Evolutionary conservation across 352 stramenopile species (phyloP), one percentile per base, ranked within the genome.

Genomic region (Pythium guiyangense): DNA sequence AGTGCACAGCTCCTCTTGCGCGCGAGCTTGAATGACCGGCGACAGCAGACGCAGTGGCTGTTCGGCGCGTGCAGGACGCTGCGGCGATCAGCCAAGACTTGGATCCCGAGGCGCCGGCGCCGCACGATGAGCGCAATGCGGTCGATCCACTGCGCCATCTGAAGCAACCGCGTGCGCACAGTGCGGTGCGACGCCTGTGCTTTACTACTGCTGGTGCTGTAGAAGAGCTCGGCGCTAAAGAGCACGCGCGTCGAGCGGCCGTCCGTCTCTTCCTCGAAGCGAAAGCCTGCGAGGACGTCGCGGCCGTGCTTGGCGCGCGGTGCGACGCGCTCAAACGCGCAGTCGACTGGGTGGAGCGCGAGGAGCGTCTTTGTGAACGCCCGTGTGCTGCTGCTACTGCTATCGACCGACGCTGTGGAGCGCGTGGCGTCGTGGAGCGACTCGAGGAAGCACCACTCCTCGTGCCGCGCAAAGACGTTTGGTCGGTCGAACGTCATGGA

Each of bases 361-460:
- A 69, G 54, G 1, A 80, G 56, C 0, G 71, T 80, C 55, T 67
- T 66, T 6, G 62, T 67, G 53, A 80, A 74, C 26, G 25, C 31
- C 14, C 9, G 31, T 18, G 43, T 2, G 22, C n/a, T 54, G 25
- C 5, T 27, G 9, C 26, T n/a, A n/a, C n/a, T n/a, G n/a, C n/a
- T n/a, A n/a, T n/a, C n/a, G n/a, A n/a, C n/a, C n/a, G n/a, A n/a
- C n/a, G n/a, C n/a, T n/a, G n/a, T n/a, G n/a, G n/a, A n/a, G n/a
- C n/a, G n/a, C n/a, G 25, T 42, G 51, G 14, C 34, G 14, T 56
- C 45, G 11, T 42, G 34, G 49, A 53, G 20, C 14, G 44, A 37
- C 45, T 84, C 74, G 34, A 82, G 55, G 48, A 77, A 74, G 42
- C 69, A 74, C 73, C 70, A 83, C 35, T 68, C 50, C 14, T 75